Evolutionary conservation across 106 monocot genomes (phyloP).

Genomic region (Dactylorhiza incarnata): DNA sequence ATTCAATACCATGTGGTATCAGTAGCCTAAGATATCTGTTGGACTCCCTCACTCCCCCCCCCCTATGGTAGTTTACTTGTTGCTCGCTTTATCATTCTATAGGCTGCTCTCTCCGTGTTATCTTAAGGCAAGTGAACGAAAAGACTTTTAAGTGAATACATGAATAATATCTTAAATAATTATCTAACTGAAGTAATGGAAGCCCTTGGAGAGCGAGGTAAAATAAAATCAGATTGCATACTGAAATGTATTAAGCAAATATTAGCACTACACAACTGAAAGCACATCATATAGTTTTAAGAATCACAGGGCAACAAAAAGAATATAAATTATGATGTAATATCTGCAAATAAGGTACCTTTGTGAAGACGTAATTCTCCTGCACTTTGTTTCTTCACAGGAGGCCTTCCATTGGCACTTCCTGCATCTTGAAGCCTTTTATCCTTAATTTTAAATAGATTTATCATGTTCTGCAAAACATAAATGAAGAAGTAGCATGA

Average conservation of each 20-base stretch:
- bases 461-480: constrained; percentile 43
- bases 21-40: no score
- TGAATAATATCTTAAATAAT: no score
- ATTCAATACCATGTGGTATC: no score
- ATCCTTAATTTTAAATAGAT: constrained; percentile 68
- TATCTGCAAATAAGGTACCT: constrained; percentile 22
- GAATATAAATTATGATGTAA: neutral
- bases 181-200: neutral
- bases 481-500: neutral
- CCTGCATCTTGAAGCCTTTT: constrained; percentile 47
- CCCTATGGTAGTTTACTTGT: no score
- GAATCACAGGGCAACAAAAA: neutral
- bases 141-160: no score
- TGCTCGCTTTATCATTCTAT: no score
- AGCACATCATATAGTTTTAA: neutral
- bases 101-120: no score
- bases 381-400: constrained; percentile 64
- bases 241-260: neutral
- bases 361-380: constrained; percentile 75
- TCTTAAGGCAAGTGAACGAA: no score
- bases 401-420: constrained; percentile 44
- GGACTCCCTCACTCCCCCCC: no score
- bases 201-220: neutral
- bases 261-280: neutral
- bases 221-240: neutral